Base-by-base conservation (phyloP, 257 asterid species). In the Plantago elongata region DNA sequence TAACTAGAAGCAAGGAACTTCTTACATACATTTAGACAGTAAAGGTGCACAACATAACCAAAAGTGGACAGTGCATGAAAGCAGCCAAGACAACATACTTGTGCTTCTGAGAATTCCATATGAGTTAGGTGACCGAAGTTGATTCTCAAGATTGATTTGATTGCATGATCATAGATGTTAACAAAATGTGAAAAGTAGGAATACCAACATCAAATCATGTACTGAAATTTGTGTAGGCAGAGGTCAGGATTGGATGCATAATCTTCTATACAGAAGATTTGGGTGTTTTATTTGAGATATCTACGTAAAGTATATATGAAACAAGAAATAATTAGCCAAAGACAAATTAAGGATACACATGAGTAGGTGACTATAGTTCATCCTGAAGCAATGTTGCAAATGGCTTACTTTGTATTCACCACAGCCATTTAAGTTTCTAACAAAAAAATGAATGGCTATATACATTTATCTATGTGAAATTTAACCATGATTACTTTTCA, bases 381-480 rank as follows among this genome's bases (percentile, higher is more conserved):
- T 52, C 9, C 17, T 49, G 54, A 49, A 49, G 54, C 29, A 49
- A 49, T 6, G 29, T n/a, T 49, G n/a, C n/a, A 30, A 9, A 7
- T 57, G 14, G 62, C 62, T 18, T 17, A 45, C 13, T 15, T 57
- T 29, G 40, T 38, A 18, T 40, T 9, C n/a, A 57, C 37, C 62
- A 15, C 13, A 8, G 9, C 29, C 45, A 5, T 14, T 18, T 9
- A 13, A 57, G 9, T 5, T 57, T 57, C 9, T 57, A 9, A 63
- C 52, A 40, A 34, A 50, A 50, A 57, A 15, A 46, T 34, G 18
- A 38, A 40, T 40, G 22, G 37, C 8, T n/a, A 9, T 9, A 11
- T 9, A 9, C 27, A 15, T 0, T 16, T 17, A 16, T 51, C 57
- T 9, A 51, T 51, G 38, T 51, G 30, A 7, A 52, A 22, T 52